Evolutionary conservation across 345 rosid species (phyloP), one percentile per base, ranked within the genome.

Genomic region (Gynandropsis gynandra): DNA sequence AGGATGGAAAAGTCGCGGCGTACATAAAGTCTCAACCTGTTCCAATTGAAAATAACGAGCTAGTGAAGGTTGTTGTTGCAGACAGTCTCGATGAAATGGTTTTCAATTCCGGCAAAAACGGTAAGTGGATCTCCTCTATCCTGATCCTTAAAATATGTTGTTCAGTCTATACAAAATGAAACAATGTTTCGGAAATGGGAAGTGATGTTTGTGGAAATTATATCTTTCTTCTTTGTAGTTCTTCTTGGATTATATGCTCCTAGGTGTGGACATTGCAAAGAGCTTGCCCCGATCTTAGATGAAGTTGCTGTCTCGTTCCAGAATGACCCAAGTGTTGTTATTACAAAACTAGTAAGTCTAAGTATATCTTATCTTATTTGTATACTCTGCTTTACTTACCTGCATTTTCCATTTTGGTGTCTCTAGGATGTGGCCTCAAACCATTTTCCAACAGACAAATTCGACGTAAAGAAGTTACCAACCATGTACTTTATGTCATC

Each of bases 191-290:
- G 29, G 5, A 24, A 24, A 24, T 5, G 29, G 29, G 29, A 24
- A 24, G 4, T 24, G 29, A 24, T 24, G 2, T 24, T 5, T 5
- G n/a, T n/a, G n/a, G n/a, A 2, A 24, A 24, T 24, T 5, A 24
- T 5, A 2, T 2, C 29, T 24, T 2, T 2, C 2, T 58, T 29
- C 37, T 50, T 1, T 73, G 67, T 84, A 92, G 97, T 92, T 54
- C 70, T 92, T 33, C 61, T 92, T 9, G 99, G 88, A 70, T 92
- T 92, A 54, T 92, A 92, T 51, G 97, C 99, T 40, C 97, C 97
- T 0, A 85, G 99, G 99, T 92, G 97, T 63, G 99, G 99, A 62
- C 95, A 92, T 59, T 92, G 97, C 83, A 73, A 88, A 57, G 72
- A 79, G 17, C 54, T 92, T 74, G 99, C 95, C 4, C 97, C 99